Percentiles rank a stretch among this genome's conserved stretches.
These are phyloP conservation scores for Euphrasia arctica DNA, from an alignment of 305 asterid genomes.

Conservation along the genomic window DNA sequence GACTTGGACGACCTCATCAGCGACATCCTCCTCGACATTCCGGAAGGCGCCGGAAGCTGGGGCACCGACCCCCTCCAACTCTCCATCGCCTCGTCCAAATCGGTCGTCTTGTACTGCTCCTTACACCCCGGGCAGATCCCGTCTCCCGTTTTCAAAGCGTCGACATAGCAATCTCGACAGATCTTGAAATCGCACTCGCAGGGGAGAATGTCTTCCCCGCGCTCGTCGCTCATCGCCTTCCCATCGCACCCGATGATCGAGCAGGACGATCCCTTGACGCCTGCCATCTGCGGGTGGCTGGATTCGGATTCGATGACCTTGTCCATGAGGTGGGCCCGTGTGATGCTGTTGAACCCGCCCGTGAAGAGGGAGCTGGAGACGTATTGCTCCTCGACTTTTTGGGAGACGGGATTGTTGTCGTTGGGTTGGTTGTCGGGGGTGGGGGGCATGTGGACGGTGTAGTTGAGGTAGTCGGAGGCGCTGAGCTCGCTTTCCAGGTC, in stretches of 20 bases:
- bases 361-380: constrained; percentile 12
- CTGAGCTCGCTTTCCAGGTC: constrained; percentile 14
- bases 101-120: constrained; percentile 60
- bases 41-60: constrained; percentile 46
- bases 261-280: constrained; percentile 77
- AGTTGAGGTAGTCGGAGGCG: constrained; percentile 3
- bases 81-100: constrained; percentile 49
- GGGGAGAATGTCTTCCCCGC: constrained; percentile 63
- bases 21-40: constrained; percentile 51
- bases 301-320: constrained; percentile 68
- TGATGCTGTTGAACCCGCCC: constrained; percentile 50
- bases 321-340: constrained; percentile 81
- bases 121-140: constrained; percentile 79
- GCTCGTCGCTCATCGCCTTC: constrained; percentile 59
- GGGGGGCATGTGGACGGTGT: constrained; percentile 19
- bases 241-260: constrained; percentile 71
- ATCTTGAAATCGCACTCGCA: constrained; percentile 80
- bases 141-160: constrained; percentile 58
- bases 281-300: constrained; percentile 81
- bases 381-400: constrained; percentile 13
- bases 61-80: constrained; percentile 37
- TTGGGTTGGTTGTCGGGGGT: constrained; percentile 11
- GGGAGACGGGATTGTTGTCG: constrained; percentile 11
- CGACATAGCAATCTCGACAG: constrained; percentile 67
- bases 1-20: constrained; percentile 75